Evolutionary conservation across 2,329 filamentous ascomycete genomes (phyloP), one percentile per base, ranked within the genome.

Genomic region (Fusarium napiforme): DNA sequence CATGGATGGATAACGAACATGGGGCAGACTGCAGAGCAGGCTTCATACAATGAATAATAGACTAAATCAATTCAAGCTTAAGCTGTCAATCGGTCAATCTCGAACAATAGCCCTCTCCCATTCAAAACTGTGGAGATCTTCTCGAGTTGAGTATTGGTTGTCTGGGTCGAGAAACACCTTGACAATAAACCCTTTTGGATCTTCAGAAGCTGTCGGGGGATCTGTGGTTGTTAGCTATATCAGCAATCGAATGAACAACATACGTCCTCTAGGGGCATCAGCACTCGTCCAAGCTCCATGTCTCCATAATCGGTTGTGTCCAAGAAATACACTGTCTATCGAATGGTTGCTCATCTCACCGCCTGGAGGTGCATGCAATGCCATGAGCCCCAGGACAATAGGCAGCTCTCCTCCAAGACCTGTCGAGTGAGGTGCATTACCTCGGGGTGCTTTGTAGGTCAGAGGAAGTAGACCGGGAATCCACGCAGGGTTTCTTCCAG

Each of bases 331-430:
- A 4, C 39, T 52, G 11, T 76, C 52, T 18, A 61, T 57, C 0
- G 71, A 40, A 23, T 64, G 71, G 11, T 74, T 73, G 3, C 2
- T 28, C 26, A 40, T 5, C 11, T 63, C 52, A 3, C n/a, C 23
- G 11, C 45, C 42, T n/a, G 56, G 56, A 4, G 72, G 9, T 9
- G 75, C 62, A 65, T 64, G 70, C 43, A 84, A 79, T 2, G 82
- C 82, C 81, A 85, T 84, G n/a, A 85, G 69, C 2, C 79, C 84
- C 7, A 85, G 71, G 16, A 85, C 72, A 11, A 84, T 79, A 7
- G 79, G 73, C 18, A 85, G 59, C n/a, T 83, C 78, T 21, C 84
- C 84, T 2, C 80, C 78, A 2, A 85, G 79, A 0, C 83, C 83
- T 1, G 10, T 23, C 0, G 83, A 84, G 0, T 9, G 49, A 7